Conservation (phyloP, 257 asterid genomes). For the Apocynum venetum region DNA sequence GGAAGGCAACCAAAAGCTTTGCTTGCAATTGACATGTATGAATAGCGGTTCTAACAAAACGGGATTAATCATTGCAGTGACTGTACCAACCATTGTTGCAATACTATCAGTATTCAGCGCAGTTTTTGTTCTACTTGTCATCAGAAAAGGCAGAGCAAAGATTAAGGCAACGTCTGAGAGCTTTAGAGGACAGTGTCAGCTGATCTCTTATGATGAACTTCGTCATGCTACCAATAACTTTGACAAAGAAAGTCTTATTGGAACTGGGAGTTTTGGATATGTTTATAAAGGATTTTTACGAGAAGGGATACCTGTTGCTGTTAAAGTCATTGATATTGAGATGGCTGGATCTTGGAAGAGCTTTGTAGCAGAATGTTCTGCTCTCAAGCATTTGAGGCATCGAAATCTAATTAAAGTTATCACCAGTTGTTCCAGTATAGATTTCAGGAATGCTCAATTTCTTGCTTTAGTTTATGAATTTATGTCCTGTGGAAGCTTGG, state of each 20-base stretch:
- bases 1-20: slow-evolving; percentile 41
- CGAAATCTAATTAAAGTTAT: slow-evolving; percentile 53
- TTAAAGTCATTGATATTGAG: slow-evolving; percentile 41
- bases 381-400: slow-evolving; percentile 45
- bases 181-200: slow-evolving; percentile 22
- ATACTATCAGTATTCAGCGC: slow-evolving; percentile 10
- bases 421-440: slow-evolving; percentile 50
- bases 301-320: slow-evolving; percentile 37
- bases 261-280: slow-evolving; percentile 45
- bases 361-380: slow-evolving; percentile 47
- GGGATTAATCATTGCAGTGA: background rate
- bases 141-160: slow-evolving; percentile 18
- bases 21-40: slow-evolving; percentile 25
- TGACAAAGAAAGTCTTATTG: slow-evolving; percentile 40
- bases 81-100: no score
- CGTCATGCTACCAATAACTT: slow-evolving; percentile 48
- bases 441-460: slow-evolving; percentile 39
- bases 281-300: slow-evolving; percentile 47
- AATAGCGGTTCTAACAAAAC: background rate
- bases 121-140: slow-evolving; percentile 23
- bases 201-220: slow-evolving; percentile 22
- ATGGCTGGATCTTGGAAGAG: slow-evolving; percentile 29
- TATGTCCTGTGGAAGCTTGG: slow-evolving; percentile 66
- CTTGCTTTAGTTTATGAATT: slow-evolving; percentile 45
- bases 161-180: slow-evolving; percentile 8